Evolutionary conservation across 1,139 yeast genomes (phyloP), one percentile per base, ranked within the genome.

Genomic region (Saccharomyces hybrid): DNA sequence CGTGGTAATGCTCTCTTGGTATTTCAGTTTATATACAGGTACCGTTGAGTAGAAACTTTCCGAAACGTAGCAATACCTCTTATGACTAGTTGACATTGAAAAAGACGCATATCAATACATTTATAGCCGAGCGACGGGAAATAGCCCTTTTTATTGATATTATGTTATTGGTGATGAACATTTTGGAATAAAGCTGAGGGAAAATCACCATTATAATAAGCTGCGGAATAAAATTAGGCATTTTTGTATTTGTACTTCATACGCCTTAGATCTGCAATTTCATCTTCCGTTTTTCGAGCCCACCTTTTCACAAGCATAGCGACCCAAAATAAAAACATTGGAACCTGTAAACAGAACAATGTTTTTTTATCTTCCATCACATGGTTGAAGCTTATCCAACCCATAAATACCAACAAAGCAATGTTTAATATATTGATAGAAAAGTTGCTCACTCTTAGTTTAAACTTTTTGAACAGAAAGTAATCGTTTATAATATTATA

Each of bases 191-290:
- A 20, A 20, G 23, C 23, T 20, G 23, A 20, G 23, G 23, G 23
- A 20, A 20, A 20, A 20, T 20, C 23, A 38, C 11, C 5, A 8
- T 14, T 14, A 38, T n/a, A 8, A 7, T 38, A 8, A 8, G 8
- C 11, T 8, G 20, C 25, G 23, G 11, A 8, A 16, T 16, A 8
- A 38, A 13, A n/a, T 51, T 53, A 68, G 30, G 65, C 70, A 51
- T 60, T 64, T 51, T 68, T 68, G 55, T 65, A 68, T 53, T 67
- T 66, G 51, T 67, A 67, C 52, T 64, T 67, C 50, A 65, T 52
- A 3, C 54, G 50, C 41, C 69, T 56, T 48, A 68, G 51, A 20
- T 55, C 50, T 25, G 52, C 50, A 14, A 67, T 47, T 47, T 66
- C 70, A 11, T 47, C 50, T 9, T 63, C 63, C 52, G 66, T 55